Evolutionary conservation across 768 basidiomycete species (phyloP).

Genomic region (Clitopilus hobsonii): DNA sequence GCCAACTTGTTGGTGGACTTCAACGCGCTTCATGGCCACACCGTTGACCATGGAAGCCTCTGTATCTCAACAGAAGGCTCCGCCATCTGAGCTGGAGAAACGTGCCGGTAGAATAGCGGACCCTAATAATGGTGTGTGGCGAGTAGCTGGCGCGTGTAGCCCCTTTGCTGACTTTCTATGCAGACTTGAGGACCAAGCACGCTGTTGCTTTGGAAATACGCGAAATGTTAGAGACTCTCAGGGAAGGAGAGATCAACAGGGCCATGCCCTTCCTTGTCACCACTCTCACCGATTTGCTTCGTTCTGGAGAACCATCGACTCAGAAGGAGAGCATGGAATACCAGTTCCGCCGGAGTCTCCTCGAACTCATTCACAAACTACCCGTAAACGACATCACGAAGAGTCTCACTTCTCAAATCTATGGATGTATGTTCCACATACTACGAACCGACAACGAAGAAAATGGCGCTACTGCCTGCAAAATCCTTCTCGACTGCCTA

Average conservation of each 20-base stretch:
- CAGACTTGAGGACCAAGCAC: constrained; percentile 71
- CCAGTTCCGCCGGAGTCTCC: constrained; percentile 79
- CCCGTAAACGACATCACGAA: constrained; percentile 78
- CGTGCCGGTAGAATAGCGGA: constrained; percentile 72
- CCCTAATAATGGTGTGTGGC: constrained; percentile 58
- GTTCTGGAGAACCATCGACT: constrained; percentile 60
- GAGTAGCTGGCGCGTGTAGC: background rate
- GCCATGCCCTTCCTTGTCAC: constrained; percentile 72
- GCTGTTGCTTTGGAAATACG: constrained; percentile 72
- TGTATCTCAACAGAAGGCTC: constrained; percentile 24
- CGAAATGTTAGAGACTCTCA: constrained; percentile 75
- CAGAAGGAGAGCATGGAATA: constrained; percentile 68
- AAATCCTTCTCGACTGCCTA: constrained; percentile 85
- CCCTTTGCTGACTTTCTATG: constrained; percentile 4
- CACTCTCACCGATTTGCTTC: constrained; percentile 67
- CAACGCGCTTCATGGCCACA: constrained; percentile 23
- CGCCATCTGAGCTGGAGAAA: constrained; percentile 58
- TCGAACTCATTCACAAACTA: constrained; percentile 88
- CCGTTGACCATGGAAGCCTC: constrained; percentile 27
- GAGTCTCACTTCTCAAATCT: constrained; percentile 60
- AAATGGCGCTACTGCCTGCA: constrained; percentile 86
- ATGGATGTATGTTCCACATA: constrained; percentile 77
- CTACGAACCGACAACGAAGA: constrained; percentile 94
- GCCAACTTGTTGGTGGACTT: background rate
- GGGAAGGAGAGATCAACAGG: constrained; percentile 68